phyloP scores from a whole-genome alignment of 2,329 filamentous ascomycete species.

The Ilyonectria sp. region DNA sequence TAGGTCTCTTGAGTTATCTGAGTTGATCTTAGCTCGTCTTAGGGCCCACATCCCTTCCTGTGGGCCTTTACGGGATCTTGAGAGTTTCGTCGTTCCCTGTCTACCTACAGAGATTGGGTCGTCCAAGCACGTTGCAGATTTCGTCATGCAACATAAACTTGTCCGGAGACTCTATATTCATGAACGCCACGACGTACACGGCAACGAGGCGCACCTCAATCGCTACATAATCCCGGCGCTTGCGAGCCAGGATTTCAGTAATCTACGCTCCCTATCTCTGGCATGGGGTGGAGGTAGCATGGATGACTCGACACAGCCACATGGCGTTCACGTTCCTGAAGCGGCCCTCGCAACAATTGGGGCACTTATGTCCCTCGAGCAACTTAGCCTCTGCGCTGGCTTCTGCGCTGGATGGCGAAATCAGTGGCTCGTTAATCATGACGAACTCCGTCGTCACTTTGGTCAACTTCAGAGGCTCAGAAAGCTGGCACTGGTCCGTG shows the following conservation, averaged over 20 bases:
- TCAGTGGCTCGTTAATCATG: constrained; percentile 31
- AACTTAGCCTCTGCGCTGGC: constrained; percentile 23
- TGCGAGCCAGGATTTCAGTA: neutral
- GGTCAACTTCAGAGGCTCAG: constrained; percentile 13
- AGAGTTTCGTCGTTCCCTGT: constrained; percentile 1
- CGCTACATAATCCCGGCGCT: constrained; percentile 27
- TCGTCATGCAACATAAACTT: constrained; percentile 12
- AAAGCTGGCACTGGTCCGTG: constrained; percentile 16
- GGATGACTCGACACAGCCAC: neutral
- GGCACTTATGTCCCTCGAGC: constrained; percentile 29
- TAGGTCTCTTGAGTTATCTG: constrained; percentile 6
- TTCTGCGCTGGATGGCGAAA: neutral
- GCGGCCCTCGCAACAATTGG: constrained; percentile 15
- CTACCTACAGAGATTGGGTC: constrained; percentile 10
- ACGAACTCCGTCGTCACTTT: neutral
- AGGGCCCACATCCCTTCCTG: neutral
- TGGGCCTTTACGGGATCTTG: constrained; percentile 27
- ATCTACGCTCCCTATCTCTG: constrained; percentile 28
- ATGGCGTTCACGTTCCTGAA: constrained; percentile 5
- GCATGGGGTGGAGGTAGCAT: constrained; percentile 16
- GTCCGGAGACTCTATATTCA: constrained; percentile 14
- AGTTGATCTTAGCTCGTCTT: neutral
- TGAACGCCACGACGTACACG: neutral
- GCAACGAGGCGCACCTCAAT: neutral
- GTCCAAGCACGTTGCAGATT: constrained; percentile 7